Conservation (phyloP, 306 rosid species). For the Hippophae gyantsensis region DNA sequence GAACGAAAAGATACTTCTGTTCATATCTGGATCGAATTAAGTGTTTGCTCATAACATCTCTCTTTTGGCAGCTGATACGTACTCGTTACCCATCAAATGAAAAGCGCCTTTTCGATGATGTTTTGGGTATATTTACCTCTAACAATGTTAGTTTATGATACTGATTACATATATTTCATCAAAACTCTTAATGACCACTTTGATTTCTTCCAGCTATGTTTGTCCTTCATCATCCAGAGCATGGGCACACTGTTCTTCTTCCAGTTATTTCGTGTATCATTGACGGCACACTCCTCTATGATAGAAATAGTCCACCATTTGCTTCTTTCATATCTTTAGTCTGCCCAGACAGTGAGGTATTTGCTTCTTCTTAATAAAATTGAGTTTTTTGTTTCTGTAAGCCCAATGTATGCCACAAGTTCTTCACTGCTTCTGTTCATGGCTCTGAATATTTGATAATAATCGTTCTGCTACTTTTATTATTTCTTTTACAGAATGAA, state of each 20-base stretch:
- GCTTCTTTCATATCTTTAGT: constrained; percentile 88
- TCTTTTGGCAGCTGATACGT: constrained; percentile 74
- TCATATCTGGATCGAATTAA: neutral
- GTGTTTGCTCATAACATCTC: constrained; percentile 17
- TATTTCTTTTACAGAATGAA: constrained; percentile 47
- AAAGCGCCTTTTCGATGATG: constrained; percentile 85
- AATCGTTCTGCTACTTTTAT: constrained; percentile 4
- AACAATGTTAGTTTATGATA: constrained; percentile 25
- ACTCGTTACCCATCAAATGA: constrained; percentile 71
- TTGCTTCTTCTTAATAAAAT: constrained; percentile 2
- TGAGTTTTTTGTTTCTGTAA: neutral
- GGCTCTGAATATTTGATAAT: constrained; percentile 1
- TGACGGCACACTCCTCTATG: constrained; percentile 73
- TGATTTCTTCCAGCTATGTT: constrained; percentile 61
- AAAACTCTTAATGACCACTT: constrained; percentile 26
- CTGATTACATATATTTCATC: constrained; percentile 1
- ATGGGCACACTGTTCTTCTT: constrained; percentile 90
- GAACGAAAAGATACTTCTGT: neutral
- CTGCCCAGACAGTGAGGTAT: constrained; percentile 83
- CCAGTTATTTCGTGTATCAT: constrained; percentile 91
- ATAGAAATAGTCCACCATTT: constrained; percentile 69
- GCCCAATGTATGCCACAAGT: too few relatives aligned
- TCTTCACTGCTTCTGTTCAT: neutral
- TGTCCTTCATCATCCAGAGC: constrained; percentile 98
- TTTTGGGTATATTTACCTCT: constrained; percentile 64